These are phyloP conservation scores for Micromonas commoda DNA, from an alignment of 139 green algal genomes.

Conservation along the genomic window DNA sequence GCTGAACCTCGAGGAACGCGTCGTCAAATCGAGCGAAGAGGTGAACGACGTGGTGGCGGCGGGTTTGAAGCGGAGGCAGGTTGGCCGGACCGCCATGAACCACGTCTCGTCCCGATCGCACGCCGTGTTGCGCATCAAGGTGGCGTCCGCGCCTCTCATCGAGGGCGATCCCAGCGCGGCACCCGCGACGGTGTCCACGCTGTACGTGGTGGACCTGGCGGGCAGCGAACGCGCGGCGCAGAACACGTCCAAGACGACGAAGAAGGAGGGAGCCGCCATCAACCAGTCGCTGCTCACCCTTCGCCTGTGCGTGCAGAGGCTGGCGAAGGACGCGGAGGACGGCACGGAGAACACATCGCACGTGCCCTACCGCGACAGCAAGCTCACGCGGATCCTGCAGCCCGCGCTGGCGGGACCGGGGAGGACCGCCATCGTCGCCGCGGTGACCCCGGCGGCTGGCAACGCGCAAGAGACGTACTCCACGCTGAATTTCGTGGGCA, in stretches of 20 bases:
- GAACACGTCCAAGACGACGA: neutral
- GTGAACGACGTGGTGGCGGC: slow-evolving; percentile 56
- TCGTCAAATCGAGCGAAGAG: slow-evolving; percentile 46
- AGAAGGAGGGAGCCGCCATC: slow-evolving; percentile 16
- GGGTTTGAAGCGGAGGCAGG: slow-evolving; percentile 53
- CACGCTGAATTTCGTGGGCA: slow-evolving; percentile 51
- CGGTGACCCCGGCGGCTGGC: slow-evolving; percentile 76
- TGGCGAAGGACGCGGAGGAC: slow-evolving; percentile 29
- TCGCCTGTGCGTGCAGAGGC: slow-evolving; percentile 6
- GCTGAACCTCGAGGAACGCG: slow-evolving; percentile 1
- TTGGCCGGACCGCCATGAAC: slow-evolving; percentile 87
- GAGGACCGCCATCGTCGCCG: slow-evolving; percentile 93
- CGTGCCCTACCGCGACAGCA: slow-evolving; percentile 65
- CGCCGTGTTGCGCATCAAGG: slow-evolving; percentile 87
- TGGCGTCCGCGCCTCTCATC: slow-evolving; percentile 49
- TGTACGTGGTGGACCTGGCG: slow-evolving; percentile 38
- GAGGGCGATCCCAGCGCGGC: neutral
- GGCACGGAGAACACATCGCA: slow-evolving; percentile 36
- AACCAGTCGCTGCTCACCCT: slow-evolving; percentile 26
- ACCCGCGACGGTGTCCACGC: slow-evolving; percentile 24
- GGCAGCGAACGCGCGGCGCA: slow-evolving; percentile 25
- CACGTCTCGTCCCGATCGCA: slow-evolving; percentile 69
- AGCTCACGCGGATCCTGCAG: slow-evolving; percentile 88
- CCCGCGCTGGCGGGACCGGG: slow-evolving; percentile 73
- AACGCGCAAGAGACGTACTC: slow-evolving; percentile 58